Evolutionary conservation across 805 yeast species (phyloP), one percentile per base, ranked within the genome.

Genomic region (Lipomyces yamanashiensis): DNA sequence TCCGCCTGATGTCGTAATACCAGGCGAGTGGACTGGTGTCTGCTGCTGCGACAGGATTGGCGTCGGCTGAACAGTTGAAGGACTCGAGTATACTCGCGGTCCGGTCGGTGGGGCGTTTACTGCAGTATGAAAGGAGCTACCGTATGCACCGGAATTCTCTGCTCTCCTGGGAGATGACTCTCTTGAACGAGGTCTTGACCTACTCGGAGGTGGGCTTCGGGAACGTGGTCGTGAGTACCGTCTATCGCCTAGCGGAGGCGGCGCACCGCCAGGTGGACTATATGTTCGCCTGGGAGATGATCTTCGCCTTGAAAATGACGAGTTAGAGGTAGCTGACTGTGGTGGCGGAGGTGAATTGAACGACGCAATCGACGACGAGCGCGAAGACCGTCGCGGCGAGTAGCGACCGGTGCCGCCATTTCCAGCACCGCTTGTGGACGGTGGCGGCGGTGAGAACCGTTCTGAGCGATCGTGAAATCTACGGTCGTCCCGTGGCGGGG

Each of bases 321-420:
- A 12, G 28, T 28, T 28, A 13, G 51, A 33, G 17, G 56, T 12
- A 37, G 45, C 48, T 15, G 51, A 21, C n/a, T 48, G 36, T 5
- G 64, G 37, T 17, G 56, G 54, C 13, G 59, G 56, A 21, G 61
- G 61, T 1, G 59, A 45, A 19, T 50, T 41, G 33, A 41, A 48
- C 15, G 65, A 62, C 2, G 62, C 58, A 8, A 47, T 45, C n/a
- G 62, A 57, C 15, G 65, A 62, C 34, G 59, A 45, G n/a, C 62
- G 58, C 23, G 66, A 62, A 13, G 62, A 40, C 17, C 56, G 47
- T 10, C 56, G 47, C 10, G 47, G 58, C 15, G 62, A 59, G 39
- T 59, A 59, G 4, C 51, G 51, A 19, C 34, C 51, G 51, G 34
- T 36, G 34, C 44, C 44, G 17, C 44, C 6, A 15, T n/a, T 13